A percentile compares a stretch with the other conserved stretches of the same genome.
Evolutionary conservation across 768 basidiomycete genomes (phyloP).

Genomic region (Crucibulum laeve): DNA sequence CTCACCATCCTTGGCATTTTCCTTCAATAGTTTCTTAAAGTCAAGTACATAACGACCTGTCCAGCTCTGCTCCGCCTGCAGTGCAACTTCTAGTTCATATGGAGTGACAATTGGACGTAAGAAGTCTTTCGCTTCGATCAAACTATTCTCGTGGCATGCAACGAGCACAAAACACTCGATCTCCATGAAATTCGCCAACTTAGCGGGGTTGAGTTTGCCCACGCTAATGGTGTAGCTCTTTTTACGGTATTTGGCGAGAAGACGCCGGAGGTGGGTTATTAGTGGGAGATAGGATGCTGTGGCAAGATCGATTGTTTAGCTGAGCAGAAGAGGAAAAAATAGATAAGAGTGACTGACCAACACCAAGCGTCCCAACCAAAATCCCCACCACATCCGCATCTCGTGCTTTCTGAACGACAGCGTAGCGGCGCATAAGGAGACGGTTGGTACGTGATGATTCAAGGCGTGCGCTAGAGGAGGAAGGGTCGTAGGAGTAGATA

Average conservation of each 20-base stretch:
- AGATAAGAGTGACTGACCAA: slow-evolving; percentile 47
- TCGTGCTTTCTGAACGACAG: slow-evolving; percentile 78
- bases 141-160: slow-evolving; percentile 90
- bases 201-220: slow-evolving; percentile 91
- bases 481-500: slow-evolving; percentile 79
- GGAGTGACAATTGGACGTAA: slow-evolving; percentile 90
- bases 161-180: slow-evolving; percentile 95
- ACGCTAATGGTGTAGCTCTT: slow-evolving; percentile 95
- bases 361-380: slow-evolving; percentile 89
- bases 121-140: slow-evolving; percentile 85
- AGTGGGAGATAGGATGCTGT: slow-evolving; percentile 83
- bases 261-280: slow-evolving; percentile 72
- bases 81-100: slow-evolving; percentile 81
- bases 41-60: slow-evolving; percentile 77
- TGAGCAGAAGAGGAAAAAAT: neutral
- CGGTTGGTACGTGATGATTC: slow-evolving; percentile 73
- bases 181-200: slow-evolving; percentile 93
- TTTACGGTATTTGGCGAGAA: slow-evolving; percentile 65
- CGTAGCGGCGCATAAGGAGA: slow-evolving; percentile 88
- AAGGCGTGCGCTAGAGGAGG: slow-evolving; percentile 35
- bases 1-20: neutral
- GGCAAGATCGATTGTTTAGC: neutral
- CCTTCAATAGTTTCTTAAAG: slow-evolving; percentile 55
- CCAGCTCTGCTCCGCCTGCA: slow-evolving; percentile 69
- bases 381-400: slow-evolving; percentile 95